Conservation (phyloP, 2,329 filamentous ascomycete genomes). For the Xylaria digitata region DNA sequence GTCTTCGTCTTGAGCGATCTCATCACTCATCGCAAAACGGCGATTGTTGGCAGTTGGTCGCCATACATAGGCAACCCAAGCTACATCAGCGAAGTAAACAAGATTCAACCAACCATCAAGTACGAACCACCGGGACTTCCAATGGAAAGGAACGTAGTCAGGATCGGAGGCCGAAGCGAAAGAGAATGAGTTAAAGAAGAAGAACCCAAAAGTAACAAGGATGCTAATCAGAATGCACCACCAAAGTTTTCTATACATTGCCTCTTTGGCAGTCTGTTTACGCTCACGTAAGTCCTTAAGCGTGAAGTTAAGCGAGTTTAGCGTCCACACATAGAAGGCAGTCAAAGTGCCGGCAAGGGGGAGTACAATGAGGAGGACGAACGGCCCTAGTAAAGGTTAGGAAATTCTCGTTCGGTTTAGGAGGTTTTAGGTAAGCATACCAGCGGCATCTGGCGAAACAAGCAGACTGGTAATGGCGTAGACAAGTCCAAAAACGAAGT, state of each 20-base stretch:
- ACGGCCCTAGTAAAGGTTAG: conserved; percentile 68
- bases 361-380: conserved; percentile 92
- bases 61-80: conserved; percentile 95
- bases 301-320: conserved; percentile 93
- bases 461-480: conserved; percentile 92
- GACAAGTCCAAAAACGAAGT: conserved; percentile 94
- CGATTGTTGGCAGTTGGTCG: conserved; percentile 95
- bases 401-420: background rate
- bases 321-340: conserved; percentile 97
- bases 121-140: conserved; percentile 97
- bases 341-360: conserved; percentile 92
- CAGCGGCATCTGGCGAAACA: conserved; percentile 86
- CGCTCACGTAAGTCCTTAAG: conserved; percentile 96
- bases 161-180: conserved; percentile 87
- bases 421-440: conserved; percentile 53
- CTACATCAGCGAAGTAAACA: conserved; percentile 93
- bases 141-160: conserved; percentile 94
- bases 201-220: conserved; percentile 95
- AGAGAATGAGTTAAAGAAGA: conserved; percentile 97
- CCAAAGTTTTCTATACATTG: conserved; percentile 99
- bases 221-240: conserved; percentile 96
- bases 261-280: conserved; percentile 91
- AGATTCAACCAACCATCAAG: conserved; percentile 97
- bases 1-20: conserved; percentile 98
- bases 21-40: conserved; percentile 98